A percentile compares a stretch with the other conserved stretches of the same genome.
These are phyloP conservation scores for Fusarium sp. DNA, from an alignment of 2,329 filamentous ascomycete genomes.

Conservation along the genomic window DNA sequence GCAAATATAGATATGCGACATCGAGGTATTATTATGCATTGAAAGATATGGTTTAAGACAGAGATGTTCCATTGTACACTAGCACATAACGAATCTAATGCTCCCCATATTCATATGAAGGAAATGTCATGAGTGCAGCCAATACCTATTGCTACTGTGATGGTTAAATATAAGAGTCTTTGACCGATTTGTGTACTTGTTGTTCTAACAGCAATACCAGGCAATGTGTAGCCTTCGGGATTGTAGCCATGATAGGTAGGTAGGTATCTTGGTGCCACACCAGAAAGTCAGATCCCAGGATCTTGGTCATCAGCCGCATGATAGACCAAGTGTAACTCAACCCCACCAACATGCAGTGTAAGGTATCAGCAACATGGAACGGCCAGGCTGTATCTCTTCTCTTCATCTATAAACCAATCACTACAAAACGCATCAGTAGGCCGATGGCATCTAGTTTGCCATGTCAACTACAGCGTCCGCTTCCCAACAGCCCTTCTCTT, in stretches of 20 bases:
- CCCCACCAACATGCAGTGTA: slow-evolving; percentile 37
- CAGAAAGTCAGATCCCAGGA: slow-evolving; percentile 27
- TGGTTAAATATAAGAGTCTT: background rate
- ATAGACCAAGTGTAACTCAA: slow-evolving; percentile 24
- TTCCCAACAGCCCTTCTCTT: slow-evolving; percentile 21
- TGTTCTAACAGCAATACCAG: background rate
- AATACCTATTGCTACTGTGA: background rate
- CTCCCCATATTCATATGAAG: slow-evolving; percentile 16
- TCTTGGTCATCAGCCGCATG: slow-evolving; percentile 33
- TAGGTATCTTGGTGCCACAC: background rate
- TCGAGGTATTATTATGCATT: background rate
- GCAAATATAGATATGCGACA: slow-evolving; percentile 20
- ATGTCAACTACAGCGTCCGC: slow-evolving; percentile 22
- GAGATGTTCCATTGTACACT: slow-evolving; percentile 36
- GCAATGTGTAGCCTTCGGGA: background rate
- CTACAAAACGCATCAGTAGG: background rate
- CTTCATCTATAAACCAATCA: slow-evolving; percentile 1
- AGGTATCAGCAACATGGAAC: slow-evolving; percentile 28
- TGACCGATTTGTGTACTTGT: background rate
- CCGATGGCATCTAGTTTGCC: background rate
- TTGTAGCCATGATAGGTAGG: background rate
- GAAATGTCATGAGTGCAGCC: background rate
- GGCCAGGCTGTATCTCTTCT: slow-evolving; percentile 17
- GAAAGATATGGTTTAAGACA: background rate
- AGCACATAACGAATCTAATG: slow-evolving; percentile 42